These are phyloP conservation scores for Stenocarpella maydis DNA, from an alignment of 2,329 filamentous ascomycete species.

Conservation along the genomic window DNA sequence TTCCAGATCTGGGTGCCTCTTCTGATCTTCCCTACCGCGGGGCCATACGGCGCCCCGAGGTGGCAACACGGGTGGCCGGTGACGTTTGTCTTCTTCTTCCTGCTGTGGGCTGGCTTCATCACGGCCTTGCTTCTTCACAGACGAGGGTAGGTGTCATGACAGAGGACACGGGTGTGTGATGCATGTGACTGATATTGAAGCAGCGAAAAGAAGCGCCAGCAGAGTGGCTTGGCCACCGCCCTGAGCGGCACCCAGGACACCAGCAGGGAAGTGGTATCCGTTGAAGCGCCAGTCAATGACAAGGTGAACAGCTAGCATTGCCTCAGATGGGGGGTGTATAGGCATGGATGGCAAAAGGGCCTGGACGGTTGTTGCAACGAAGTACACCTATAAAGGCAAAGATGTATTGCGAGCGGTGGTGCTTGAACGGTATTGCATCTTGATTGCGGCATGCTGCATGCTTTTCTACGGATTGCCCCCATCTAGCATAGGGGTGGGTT, in stretches of 20 bases:
- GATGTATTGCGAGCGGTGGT: not conserved
- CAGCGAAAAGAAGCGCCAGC: conserved; percentile 17
- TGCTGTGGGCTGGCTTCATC: conserved; percentile 53
- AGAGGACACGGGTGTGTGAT: rapidly evolving
- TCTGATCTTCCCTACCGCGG: conserved; percentile 52
- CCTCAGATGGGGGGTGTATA: not conserved
- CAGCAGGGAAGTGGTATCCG: conserved; percentile 19
- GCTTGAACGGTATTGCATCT: not conserved
- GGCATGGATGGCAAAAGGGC: too few relatives aligned
- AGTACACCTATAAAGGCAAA: too few relatives aligned
- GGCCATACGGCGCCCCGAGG: conserved; percentile 51
- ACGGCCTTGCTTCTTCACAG: conserved; percentile 47
- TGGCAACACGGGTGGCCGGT: conserved; percentile 60
- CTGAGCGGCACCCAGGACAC: not conserved
- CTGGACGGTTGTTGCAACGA: too few relatives aligned
- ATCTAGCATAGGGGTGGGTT: not conserved
- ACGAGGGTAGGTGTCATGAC: conserved; percentile 37
- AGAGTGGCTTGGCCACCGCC: not conserved
- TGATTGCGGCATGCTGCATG: not conserved
- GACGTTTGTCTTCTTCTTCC: conserved; percentile 53
- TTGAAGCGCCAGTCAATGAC: conserved; percentile 16
- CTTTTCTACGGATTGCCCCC: not conserved
- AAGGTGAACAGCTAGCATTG: conserved; percentile 3
- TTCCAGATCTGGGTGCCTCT: conserved; percentile 56
- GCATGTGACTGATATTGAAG: not conserved